Base-by-base conservation (phyloP, 306 rosid genomes). In the Argentina anserina region DNA sequence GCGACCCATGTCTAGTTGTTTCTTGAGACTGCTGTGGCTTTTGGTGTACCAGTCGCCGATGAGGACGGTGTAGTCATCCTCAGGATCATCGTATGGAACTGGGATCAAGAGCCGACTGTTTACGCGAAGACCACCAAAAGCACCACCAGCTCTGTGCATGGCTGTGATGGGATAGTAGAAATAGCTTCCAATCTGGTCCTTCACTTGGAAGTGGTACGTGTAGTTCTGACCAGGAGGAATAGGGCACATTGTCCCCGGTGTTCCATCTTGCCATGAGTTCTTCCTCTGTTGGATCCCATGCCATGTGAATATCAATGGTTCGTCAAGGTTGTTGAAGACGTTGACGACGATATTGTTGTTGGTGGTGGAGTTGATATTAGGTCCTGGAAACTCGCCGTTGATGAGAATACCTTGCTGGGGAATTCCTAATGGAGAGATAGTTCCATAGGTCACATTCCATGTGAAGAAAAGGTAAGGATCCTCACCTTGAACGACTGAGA, bases 341-440 rank as follows among this genome's bases (percentile, higher is more conserved):
- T 86, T 90, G 23, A 90, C 0, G 17, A 90, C 89, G 0, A 90
- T 0, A 65, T 90, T 90, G 60, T 90, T 90, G 74, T 90, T 90
- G 72, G 81, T 75, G 68, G 90, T 87, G 41, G 90, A 82, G 50
- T 90, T 90, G 65, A 90, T 82, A 40, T 82, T 81, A 20, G 96
- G 92, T 20, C 96, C 96, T 0, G 96, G 96, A 67, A 90, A 90
- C 67, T 84, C 46, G 14, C 66, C 72, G 13, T 90, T 90, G 67
- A 90, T 90, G 72, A 90, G 92, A 81, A 90, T 90, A 15, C 71
- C 90, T 67, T 87, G 92, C 13, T 90, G 90, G 0, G 96, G 96
- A 1, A 83, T 82, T 12, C 96, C 96, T 25, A 87, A 33, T 0
- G 96, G 96, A 21, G 92, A 79, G 10, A 86, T 41, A 17, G 90